Evolutionary conservation across 2,329 filamentous ascomycete species (phyloP), one percentile per base, ranked within the genome.

Genomic region (Chrysosporium queenslandicum): DNA sequence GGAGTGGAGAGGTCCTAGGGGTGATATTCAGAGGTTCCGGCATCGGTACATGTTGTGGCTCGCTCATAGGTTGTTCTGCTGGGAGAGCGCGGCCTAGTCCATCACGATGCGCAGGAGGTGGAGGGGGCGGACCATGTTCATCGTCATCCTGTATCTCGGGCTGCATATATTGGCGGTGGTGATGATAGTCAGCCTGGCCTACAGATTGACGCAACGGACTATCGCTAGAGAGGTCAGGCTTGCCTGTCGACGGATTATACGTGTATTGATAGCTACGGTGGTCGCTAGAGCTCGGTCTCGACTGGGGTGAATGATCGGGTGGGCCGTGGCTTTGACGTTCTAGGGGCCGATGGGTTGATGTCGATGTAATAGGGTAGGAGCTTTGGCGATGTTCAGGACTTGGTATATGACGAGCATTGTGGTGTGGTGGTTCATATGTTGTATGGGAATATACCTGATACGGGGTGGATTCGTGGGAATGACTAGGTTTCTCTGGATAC

Each of bases 61-160:
- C 50, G 41, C 53, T 56, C 16, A 50, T 41, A 41, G 40, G 29
- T 46, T 48, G 21, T n/a, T 53, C 52, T 37, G 27, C 32, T 23
- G 34, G 49, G 39, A 45, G 55, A 56, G 7, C 53, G 20, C 27
- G 53, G 18, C 55, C 55, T 7, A 58, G 53, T 39, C 53, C 58
- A 37, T 58, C 56, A 46, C 64, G 59, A 54, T 68, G 66, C 18
- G 57, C 61, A 25, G 66, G 66, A 27, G 65, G 64, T 9, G 66
- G 65, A 25, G 66, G 66, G 9, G 65, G 64, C 18, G 60, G 53
- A 11, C 56, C 57, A 12, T 60, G 58, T 18, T 66, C 64, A 12
- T 58, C 55, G 11, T 58, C 49, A 12, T 45, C 42, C n/a, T 45
- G n/a, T n/a, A 53, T 39, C 8, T 55, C 52, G 20, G 58, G 53